Percentiles rank a stretch among this genome's conserved stretches.
phyloP scores from a whole-genome alignment of 23 red algal species.

The Gracilaria domingensis region DNA sequence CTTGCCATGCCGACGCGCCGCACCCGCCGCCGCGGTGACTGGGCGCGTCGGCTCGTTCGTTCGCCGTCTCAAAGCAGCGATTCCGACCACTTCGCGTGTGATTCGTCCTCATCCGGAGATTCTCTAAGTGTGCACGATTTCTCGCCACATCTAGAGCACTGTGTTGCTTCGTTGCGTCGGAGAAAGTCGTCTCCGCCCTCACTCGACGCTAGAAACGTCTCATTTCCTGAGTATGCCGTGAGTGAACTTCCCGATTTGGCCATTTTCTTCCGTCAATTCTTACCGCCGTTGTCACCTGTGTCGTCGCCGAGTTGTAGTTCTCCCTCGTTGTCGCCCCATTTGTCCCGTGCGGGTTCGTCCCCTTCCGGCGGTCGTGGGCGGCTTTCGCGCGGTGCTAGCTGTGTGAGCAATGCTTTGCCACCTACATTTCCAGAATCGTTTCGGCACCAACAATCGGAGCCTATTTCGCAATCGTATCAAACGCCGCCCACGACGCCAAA shows the following conservation, averaged over 20 bases:
- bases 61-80: slow-evolving; percentile 36
- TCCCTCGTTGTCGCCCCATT: neutral
- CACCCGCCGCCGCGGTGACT: slow-evolving; percentile 59
- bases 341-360: neutral
- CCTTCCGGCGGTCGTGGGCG: neutral
- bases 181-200: neutral
- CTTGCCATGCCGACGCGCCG: slow-evolving; percentile 40
- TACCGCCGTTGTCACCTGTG: slow-evolving; percentile 17
- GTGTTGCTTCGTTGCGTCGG: neutral
- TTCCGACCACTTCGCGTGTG: slow-evolving; percentile 51
- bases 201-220: slow-evolving; percentile 16
- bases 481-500: neutral
- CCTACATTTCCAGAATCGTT: slow-evolving; percentile 22
- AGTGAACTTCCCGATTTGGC: slow-evolving; percentile 57
- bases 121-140: slow-evolving; percentile 18
- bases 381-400: neutral
- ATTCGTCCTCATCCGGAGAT: slow-evolving; percentile 46
- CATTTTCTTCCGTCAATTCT: slow-evolving; percentile 36
- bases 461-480: neutral
- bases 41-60: slow-evolving; percentile 37
- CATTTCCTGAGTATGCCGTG: slow-evolving; percentile 54
- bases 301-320: neutral
- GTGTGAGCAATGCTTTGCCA: neutral
- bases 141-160: neutral
- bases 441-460: neutral